A percentile compares a stretch with the other conserved stretches of the same genome.
These are phyloP conservation scores for Epithemia pelagica DNA, from an alignment of 108 stramenopile species.

Conservation along the genomic window DNA sequence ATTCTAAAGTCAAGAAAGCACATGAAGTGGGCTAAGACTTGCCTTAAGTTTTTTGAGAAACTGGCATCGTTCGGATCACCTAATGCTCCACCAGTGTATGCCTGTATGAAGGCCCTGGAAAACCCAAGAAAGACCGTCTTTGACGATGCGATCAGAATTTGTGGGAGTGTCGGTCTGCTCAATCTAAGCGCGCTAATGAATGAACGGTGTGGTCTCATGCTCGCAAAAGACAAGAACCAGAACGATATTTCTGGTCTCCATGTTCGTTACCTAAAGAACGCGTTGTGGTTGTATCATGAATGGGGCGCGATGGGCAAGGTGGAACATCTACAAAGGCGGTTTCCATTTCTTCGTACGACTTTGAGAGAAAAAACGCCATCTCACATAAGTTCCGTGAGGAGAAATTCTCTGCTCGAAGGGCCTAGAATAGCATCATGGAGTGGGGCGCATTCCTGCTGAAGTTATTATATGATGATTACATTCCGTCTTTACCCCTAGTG, in stretches of 20 bases:
- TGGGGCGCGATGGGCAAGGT: slow-evolving; percentile 26
- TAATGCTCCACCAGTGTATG: slow-evolving; percentile 21
- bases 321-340: slow-evolving; percentile 5
- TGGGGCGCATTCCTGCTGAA: no score
- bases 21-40: background rate
- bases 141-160: slow-evolving; percentile 19
- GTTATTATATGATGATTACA: no score
- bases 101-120: slow-evolving; percentile 22
- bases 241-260: background rate
- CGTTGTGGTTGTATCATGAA: slow-evolving; percentile 26
- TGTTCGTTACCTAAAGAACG: slow-evolving; percentile 9
- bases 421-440: no score
- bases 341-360: background rate
- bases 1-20: slow-evolving; percentile 1
- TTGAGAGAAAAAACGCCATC: background rate
- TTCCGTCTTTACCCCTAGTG: no score
- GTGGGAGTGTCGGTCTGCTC: slow-evolving; percentile 2
- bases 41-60: slow-evolving; percentile 8
- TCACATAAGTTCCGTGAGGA: background rate
- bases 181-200: slow-evolving; percentile 31
- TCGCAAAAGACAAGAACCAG: background rate
- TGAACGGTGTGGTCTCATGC: slow-evolving; percentile 25
- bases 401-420: background rate
- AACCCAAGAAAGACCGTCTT: slow-evolving; percentile 12
- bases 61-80: slow-evolving; percentile 13